Percentiles rank a stretch among this genome's conserved stretches.
phyloP scores from a whole-genome alignment of 371 early-diverging fungal species.

The Apophysomyces trapeziformis region DNA sequence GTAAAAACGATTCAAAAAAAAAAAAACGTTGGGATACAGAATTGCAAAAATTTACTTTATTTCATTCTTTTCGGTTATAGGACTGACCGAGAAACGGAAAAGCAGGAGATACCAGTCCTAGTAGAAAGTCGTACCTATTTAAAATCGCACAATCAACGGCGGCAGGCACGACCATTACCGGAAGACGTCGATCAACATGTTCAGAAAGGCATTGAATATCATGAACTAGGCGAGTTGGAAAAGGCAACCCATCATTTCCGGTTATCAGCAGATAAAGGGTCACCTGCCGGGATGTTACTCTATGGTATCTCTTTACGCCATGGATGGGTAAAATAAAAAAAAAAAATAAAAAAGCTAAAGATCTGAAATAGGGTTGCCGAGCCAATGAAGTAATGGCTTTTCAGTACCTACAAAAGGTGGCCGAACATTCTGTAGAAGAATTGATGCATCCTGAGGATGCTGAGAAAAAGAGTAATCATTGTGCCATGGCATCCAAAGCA shows the following conservation, averaged over 20 bases:
- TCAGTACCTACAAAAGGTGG: constrained; percentile 77
- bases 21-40: too few species aligned
- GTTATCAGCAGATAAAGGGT: constrained; percentile 67
- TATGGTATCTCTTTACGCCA: constrained; percentile 83
- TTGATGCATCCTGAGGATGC: constrained; percentile 27
- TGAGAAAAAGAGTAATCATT: constrained; percentile 29
- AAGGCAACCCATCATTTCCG: constrained; percentile 76
- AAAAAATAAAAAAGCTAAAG: neutral
- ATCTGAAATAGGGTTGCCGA: constrained; percentile 63
- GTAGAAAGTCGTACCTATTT: neutral
- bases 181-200: constrained; percentile 36
- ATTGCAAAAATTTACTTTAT: too few species aligned
- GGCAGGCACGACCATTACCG: constrained; percentile 8
- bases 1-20: too few species aligned
- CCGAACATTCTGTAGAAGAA: constrained; percentile 72
- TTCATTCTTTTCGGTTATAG: too few species aligned
- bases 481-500: constrained; percentile 46
- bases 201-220: constrained; percentile 63
- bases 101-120: neutral
- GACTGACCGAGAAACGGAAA: neutral
- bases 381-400: constrained; percentile 67
- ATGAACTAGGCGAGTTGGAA: constrained; percentile 74
- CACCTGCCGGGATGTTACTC: constrained; percentile 78
- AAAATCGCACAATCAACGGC: constrained; percentile 1
- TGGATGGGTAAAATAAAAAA: constrained; percentile 64